phyloP scores from a whole-genome alignment of 2,329 filamentous ascomycete species.

The Botrytis fabae region DNA sequence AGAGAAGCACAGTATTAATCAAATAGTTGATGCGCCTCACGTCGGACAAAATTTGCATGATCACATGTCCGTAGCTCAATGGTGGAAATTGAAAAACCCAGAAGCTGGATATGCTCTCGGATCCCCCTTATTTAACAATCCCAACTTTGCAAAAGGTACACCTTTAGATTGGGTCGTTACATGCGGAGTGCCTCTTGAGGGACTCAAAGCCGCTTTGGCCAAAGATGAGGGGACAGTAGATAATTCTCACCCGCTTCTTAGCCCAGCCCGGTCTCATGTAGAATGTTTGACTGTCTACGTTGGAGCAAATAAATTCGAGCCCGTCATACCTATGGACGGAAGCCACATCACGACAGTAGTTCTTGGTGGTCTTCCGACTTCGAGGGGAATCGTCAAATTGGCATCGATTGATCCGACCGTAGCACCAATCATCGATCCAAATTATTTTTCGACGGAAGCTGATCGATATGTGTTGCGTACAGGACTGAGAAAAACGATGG shows the following conservation, averaged over 20 bases:
- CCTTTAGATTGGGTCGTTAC: slow-evolving; percentile 1
- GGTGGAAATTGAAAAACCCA: slow-evolving; percentile 12
- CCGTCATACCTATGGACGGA: slow-evolving; percentile 24
- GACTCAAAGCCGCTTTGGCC: not conserved
- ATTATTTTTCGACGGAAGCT: slow-evolving; percentile 11
- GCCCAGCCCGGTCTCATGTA: slow-evolving; percentile 8
- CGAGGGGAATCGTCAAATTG: slow-evolving; percentile 21
- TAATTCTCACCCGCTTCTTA: not conserved
- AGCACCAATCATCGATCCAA: slow-evolving; percentile 19
- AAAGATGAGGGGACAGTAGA: not conserved
- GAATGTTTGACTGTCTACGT: slow-evolving; percentile 13
- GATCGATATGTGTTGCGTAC: slow-evolving; percentile 8
- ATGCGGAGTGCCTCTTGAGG: not conserved
- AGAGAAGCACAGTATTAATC: not conserved
- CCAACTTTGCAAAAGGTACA: not conserved
- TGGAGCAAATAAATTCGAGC: not conserved
- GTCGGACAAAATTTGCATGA: slow-evolving; percentile 13
- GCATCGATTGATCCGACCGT: not conserved
- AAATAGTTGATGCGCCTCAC: slow-evolving; percentile 16
- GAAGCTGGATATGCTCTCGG: slow-evolving; percentile 8
- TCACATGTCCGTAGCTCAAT: slow-evolving; percentile 10
- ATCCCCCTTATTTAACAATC: slow-evolving; percentile 6
- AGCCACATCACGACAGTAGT: slow-evolving; percentile 18
- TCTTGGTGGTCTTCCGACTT: slow-evolving; percentile 25
- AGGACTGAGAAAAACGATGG: slow-evolving; percentile 1